These are phyloP conservation scores for Chenopodium album DNA, from an alignment of 148 eudicot genomes.

Conservation along the genomic window DNA sequence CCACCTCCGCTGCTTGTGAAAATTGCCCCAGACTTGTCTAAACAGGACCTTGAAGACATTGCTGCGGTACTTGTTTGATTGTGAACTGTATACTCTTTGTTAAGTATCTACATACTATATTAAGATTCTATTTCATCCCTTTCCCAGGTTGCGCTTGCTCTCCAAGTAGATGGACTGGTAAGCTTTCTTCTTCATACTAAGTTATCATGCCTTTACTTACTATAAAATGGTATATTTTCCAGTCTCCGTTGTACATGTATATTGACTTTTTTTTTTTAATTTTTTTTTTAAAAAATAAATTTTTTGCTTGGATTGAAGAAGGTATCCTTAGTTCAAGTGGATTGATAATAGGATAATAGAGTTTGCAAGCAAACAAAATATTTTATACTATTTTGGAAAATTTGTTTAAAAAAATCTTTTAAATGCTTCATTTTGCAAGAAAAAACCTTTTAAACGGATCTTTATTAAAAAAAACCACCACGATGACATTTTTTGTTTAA, in stretches of 20 bases:
- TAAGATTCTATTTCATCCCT: conserved; percentile 24
- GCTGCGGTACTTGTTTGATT: conserved; percentile 61
- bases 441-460: too few species aligned
- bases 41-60: conserved; percentile 97
- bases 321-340: not conserved
- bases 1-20: conserved; percentile 97
- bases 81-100: conserved; percentile 10
- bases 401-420: too few species aligned
- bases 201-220: not conserved
- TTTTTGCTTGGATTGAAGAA: not conserved
- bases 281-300: not conserved
- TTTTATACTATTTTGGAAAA: too few species aligned
- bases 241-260: not conserved
- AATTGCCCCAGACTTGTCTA: conserved; percentile 98
- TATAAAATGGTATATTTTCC: not conserved
- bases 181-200: conserved; percentile 18
- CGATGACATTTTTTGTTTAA: too few species aligned
- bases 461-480: too few species aligned
- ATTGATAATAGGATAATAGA: not conserved
- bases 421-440: too few species aligned
- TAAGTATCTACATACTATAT: conserved; percentile 9
- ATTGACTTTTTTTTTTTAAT: not conserved
- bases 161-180: conserved; percentile 96
- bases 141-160: conserved; percentile 91
- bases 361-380: not conserved